These are phyloP conservation scores for Saturnispora gosingensis DNA, from an alignment of 805 yeast species.

Conservation along the genomic window DNA sequence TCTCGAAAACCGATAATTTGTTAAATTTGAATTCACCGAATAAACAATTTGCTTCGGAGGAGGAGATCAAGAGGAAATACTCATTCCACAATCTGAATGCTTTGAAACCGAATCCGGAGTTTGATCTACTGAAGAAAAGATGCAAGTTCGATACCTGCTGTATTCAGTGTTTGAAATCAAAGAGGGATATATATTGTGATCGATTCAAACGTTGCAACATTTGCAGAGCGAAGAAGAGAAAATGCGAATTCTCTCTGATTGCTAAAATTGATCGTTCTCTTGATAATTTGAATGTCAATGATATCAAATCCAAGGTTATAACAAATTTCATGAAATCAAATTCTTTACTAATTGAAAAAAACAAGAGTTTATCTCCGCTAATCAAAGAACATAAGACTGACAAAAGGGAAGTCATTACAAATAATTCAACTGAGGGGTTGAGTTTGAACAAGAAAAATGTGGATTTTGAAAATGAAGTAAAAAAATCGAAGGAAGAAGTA, in stretches of 20 bases:
- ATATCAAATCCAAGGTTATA: neutral
- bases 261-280: conserved; percentile 1
- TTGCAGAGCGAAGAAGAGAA: conserved; percentile 8
- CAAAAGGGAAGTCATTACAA: neutral
- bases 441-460: neutral
- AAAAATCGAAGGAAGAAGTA: neutral
- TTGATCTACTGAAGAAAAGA: conserved; percentile 17
- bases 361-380: neutral
- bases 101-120: neutral
- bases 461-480: neutral
- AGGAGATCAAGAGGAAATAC: neutral
- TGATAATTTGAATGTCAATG: neutral
- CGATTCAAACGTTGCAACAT: conserved; percentile 11
- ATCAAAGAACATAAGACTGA: neutral
- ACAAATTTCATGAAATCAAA: neutral
- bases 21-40: neutral
- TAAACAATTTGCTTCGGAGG: neutral
- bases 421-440: neutral
- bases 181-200: conserved; percentile 8
- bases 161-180: conserved; percentile 8
- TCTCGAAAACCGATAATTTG: neutral
- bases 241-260: conserved; percentile 9
- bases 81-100: neutral
- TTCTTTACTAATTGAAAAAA: neutral
- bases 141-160: conserved; percentile 16